Evolutionary conservation across 495 filamentous ascomycete species (phyloP).

Genomic region (Apiosordaria backusii): DNA sequence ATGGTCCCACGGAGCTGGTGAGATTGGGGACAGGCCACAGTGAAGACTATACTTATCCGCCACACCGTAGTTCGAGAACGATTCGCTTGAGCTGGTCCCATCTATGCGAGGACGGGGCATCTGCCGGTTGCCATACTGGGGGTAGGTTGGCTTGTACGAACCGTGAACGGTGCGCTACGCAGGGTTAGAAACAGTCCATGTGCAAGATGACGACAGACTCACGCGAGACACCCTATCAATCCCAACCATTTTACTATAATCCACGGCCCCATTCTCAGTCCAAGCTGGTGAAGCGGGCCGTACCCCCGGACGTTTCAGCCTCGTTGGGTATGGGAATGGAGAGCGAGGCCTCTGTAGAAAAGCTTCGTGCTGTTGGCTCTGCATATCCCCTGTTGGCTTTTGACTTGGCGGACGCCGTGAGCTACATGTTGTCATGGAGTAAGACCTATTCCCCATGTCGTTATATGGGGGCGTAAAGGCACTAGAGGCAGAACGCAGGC

Average conservation of each 20-base stretch:
- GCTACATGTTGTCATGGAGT: conserved; percentile 56
- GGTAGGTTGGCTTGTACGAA: conserved; percentile 40
- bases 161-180: conserved; percentile 41
- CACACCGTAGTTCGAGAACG: conserved; percentile 31
- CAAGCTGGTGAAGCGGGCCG: conserved; percentile 61
- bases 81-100: conserved; percentile 34
- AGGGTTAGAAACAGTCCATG: background rate
- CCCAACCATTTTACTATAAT: conserved; percentile 50
- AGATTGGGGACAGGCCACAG: conserved; percentile 6
- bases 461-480: conserved; percentile 38
- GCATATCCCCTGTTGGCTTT: conserved; percentile 51
- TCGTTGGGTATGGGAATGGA: conserved; percentile 62
- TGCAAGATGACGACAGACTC: conserved; percentile 15
- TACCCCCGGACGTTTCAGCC: conserved; percentile 60
- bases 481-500: conserved; percentile 40
- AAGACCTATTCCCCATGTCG: conserved; percentile 47
- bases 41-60: conserved; percentile 20
- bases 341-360: conserved; percentile 54
- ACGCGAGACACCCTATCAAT: conserved; percentile 47
- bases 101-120: conserved; percentile 32
- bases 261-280: conserved; percentile 46
- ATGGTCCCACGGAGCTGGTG: conserved; percentile 4
- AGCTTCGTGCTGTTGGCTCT: conserved; percentile 37
- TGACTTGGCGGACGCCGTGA: conserved; percentile 49
- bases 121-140: conserved; percentile 36